A percentile compares a stretch with the other conserved stretches of the same genome.
Evolutionary conservation across 768 basidiomycete genomes (phyloP).

Genomic region (Omphalotus guepiniiformis): DNA sequence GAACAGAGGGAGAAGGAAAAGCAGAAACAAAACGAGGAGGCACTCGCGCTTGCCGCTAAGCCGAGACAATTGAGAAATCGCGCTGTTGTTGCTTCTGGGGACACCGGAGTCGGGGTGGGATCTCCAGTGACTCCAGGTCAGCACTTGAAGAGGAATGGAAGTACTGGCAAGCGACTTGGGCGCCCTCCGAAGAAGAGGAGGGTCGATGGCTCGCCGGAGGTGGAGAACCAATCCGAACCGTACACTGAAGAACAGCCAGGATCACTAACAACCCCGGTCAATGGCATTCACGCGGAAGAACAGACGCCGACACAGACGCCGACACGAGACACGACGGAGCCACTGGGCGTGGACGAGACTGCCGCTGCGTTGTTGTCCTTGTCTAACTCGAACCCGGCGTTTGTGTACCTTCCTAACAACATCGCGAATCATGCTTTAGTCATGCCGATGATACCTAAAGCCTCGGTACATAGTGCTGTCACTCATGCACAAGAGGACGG

Average conservation of each 20-base stretch:
- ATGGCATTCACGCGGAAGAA: conserved; percentile 4
- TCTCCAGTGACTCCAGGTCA: neutral
- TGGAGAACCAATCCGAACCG: neutral
- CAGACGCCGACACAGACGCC: neutral
- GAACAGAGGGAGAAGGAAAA: too few relatives aligned
- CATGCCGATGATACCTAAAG: conserved; percentile 7
- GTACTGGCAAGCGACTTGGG: neutral
- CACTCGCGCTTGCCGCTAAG: neutral
- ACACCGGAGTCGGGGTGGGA: neutral
- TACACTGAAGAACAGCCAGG: neutral
- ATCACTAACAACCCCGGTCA: neutral
- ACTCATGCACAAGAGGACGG: neutral
- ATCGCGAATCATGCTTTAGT: neutral
- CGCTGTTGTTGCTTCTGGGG: neutral
- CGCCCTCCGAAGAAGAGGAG: neutral
- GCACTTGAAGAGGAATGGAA: neutral
- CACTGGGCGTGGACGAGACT: too few relatives aligned
- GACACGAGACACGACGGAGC: too few relatives aligned
- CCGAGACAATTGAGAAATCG: neutral
- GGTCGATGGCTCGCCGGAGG: conserved; percentile 4
- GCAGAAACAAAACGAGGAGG: neutral
- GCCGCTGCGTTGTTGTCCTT: conserved; percentile 7
- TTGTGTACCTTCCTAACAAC: too few relatives aligned
- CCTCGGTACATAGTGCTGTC: neutral
- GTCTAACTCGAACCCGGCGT: conserved; percentile 3